Base-by-base conservation (phyloP, 169 alveolate genomes). In the Theileria equi region DNA sequence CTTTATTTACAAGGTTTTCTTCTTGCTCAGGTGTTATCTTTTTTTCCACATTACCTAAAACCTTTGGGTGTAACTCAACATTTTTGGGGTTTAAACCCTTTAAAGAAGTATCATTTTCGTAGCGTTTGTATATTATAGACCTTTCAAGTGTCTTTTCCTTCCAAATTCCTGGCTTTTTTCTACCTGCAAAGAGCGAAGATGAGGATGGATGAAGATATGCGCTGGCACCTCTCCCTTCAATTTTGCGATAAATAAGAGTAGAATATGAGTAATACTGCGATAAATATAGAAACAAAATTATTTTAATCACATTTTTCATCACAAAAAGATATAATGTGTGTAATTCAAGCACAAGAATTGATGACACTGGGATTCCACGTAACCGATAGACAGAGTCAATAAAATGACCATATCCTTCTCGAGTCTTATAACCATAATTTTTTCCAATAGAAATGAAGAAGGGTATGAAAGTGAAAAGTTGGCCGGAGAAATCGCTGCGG, bases 1-100 rank as follows among this genome's bases (percentile, higher is more conserved):
- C 91, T 43, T 80, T 74, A 36, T 65, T 70, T 43, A 65, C 81
- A 25, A 85, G 60, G 36, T 74, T 72, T 7, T 68, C 66, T 3
- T 31, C 26, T 1, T 62, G 28, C 13, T 74, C 81, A 3, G 36
- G 54, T 35, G 65, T 54, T 40, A 74, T 52, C 17, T 61, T 25
- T 5, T 65, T 44, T 19, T 74, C 80, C 6, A 74, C 80, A 0
- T 28, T 16, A 58, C 80, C 50, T 21, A 74, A 34, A 7, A 54
- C 13, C 31, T 49, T 67, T 4, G 84, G 84, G 59, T 74, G 80
- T 40, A 74, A 58, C 57, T 74, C 84, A 16, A 64, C 83, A 35
- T 60, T 62, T 60, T 72, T 67, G 5, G 74, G 69, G 44, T 72
- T 72, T 7, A 72, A 63, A 5, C 70, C 79, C 38, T 28, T 23